Conservation (phyloP, 257 asterid genomes). For the Solanum rostratum region DNA sequence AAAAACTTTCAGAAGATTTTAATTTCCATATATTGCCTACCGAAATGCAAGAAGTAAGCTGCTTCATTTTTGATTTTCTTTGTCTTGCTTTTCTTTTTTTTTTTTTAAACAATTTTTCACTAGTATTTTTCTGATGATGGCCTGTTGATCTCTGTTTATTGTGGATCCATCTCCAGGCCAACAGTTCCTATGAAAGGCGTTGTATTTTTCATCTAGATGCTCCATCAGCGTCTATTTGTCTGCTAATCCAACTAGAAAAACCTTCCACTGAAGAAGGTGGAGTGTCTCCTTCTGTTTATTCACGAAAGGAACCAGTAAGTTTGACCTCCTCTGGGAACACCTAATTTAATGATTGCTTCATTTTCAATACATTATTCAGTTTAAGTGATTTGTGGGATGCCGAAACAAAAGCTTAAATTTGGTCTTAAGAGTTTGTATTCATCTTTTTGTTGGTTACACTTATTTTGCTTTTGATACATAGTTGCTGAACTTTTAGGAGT, state of each 20-base stretch:
- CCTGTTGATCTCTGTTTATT: not conserved
- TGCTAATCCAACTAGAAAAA: constrained; percentile 94
- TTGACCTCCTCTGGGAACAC: not conserved
- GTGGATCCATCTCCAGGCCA: constrained; percentile 31
- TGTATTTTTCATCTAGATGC: constrained; percentile 87
- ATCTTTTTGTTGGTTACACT: not conserved
- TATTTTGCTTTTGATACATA: not conserved
- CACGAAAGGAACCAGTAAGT: constrained; percentile 98
- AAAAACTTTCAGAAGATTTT: constrained; percentile 96
- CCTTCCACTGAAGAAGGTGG: constrained; percentile 99
- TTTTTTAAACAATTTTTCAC: not conserved
- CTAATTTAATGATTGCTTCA: constrained; percentile 5
- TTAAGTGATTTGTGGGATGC: not conserved
- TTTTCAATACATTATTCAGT: not conserved
- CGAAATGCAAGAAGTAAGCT: constrained; percentile 79
- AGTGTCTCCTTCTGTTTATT: constrained; percentile 92
- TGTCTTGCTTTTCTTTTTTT: constrained; percentile 1
- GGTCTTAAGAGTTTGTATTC: not conserved
- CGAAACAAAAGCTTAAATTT: not conserved
- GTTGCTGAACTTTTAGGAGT: not conserved
- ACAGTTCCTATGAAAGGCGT: constrained; percentile 52
- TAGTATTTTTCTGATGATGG: not conserved
- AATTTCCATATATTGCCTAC: constrained; percentile 59
- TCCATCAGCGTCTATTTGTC: constrained; percentile 93
- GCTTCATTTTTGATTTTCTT: not conserved